A percentile compares a stretch with the other conserved stretches of the same genome.
Conservation (phyloP, 1,284 basidiomycete species). For the Rhodofomes roseus region DNA sequence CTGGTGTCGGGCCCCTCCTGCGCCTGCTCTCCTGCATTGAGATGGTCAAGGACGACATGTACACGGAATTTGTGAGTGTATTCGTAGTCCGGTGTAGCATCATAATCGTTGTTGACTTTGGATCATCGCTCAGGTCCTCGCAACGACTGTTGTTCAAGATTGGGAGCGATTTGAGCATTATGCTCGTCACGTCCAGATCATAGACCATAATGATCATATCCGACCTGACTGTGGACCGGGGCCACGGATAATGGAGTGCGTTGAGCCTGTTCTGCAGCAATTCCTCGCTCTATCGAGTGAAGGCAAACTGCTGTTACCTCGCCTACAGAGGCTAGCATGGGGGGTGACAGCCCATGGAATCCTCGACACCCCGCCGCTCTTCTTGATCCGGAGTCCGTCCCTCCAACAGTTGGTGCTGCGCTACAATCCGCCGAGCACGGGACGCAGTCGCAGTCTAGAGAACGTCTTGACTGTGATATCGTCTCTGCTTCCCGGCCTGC, state of each 20-base stretch:
- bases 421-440: background rate
- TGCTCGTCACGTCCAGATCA: background rate
- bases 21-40: background rate
- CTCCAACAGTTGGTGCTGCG: background rate
- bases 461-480: background rate
- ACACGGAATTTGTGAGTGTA: background rate
- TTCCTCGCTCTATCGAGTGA: background rate
- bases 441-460: background rate
- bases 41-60: too few relatives aligned
- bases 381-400: background rate
- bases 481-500: background rate
- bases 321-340: background rate
- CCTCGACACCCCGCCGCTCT: background rate
- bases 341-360: background rate
- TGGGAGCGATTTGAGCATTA: background rate
- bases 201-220: background rate
- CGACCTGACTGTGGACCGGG: background rate
- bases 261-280: background rate
- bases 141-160: background rate
- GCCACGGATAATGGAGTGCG: background rate
- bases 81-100: too few relatives aligned
- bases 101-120: background rate
- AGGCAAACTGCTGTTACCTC: background rate
- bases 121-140: background rate
- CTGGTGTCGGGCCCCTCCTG: background rate